phyloP scores from a whole-genome alignment of 2,329 filamentous ascomycete species.

The Tolypocladium ophioglossoides region DNA sequence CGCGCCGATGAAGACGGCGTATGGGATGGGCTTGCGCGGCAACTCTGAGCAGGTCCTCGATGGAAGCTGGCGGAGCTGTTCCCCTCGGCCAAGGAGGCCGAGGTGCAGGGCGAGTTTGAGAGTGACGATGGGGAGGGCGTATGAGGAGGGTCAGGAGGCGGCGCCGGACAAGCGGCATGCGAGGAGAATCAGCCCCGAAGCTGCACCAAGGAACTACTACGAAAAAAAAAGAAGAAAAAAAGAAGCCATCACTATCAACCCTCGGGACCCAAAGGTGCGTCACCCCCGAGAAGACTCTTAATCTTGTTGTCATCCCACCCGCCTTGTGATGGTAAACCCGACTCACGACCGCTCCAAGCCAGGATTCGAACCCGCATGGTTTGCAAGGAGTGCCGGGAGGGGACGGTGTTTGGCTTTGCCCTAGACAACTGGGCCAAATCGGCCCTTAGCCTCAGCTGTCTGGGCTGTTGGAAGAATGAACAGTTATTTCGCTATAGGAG shows the following conservation, averaged over 20 bases:
- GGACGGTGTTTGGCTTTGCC: too few species aligned
- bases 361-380: too few species aligned
- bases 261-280: not conserved
- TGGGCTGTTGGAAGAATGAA: too few species aligned
- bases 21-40: slow-evolving; percentile 53
- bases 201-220: slow-evolving; percentile 14
- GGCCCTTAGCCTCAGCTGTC: too few species aligned
- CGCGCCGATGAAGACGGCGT: slow-evolving; percentile 61
- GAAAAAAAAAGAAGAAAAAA: not conserved
- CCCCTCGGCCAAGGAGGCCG: slow-evolving; percentile 20
- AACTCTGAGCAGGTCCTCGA: slow-evolving; percentile 50
- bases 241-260: not conserved
- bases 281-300: too few species aligned
- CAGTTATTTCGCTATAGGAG: not conserved
- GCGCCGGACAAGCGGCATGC: slow-evolving; percentile 13
- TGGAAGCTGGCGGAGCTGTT: slow-evolving; percentile 45
- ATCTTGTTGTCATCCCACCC: too few species aligned
- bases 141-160: slow-evolving; percentile 14
- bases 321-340: too few species aligned
- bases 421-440: too few species aligned
- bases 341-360: too few species aligned
- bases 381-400: too few species aligned
- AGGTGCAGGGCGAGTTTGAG: slow-evolving; percentile 27
- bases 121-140: slow-evolving; percentile 23
- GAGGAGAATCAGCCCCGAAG: slow-evolving; percentile 5